phyloP scores from a whole-genome alignment of 139 green algal species.

The Edaphochlamys debaryana region DNA sequence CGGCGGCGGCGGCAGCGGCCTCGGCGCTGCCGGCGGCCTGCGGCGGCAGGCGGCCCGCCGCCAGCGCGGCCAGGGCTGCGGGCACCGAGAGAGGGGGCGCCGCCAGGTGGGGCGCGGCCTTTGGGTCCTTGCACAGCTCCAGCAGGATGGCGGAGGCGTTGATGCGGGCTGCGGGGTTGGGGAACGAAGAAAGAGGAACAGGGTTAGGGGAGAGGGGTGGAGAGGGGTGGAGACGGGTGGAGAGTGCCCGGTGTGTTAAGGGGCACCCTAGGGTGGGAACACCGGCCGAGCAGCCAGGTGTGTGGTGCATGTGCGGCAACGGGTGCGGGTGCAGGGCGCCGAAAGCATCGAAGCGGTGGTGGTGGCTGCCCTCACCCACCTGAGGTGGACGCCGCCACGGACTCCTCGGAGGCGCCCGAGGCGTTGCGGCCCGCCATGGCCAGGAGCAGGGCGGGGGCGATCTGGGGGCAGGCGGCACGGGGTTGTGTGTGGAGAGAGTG shows the following conservation, averaged over 20 bases:
- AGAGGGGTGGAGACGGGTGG: too few species aligned
- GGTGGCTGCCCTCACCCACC: too few species aligned
- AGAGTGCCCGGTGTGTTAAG: too few species aligned
- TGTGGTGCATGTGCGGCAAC: too few species aligned
- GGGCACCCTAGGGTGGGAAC: too few species aligned
- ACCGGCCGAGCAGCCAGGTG: too few species aligned
- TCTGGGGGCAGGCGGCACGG: too few species aligned
- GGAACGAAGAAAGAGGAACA: too few species aligned
- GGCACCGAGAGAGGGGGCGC: not conserved
- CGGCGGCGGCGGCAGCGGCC: not conserved
- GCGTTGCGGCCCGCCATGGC: not conserved
- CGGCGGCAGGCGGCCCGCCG: conserved; percentile 6
- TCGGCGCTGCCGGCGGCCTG: not conserved
- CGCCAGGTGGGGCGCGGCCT: not conserved
- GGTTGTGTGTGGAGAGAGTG: too few species aligned
- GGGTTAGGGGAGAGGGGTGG: too few species aligned
- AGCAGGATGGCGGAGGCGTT: conserved; percentile 25
- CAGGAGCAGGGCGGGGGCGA: not conserved
- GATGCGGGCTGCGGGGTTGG: not conserved
- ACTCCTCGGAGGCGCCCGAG: not conserved
- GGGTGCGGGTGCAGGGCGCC: too few species aligned
- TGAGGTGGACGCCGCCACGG: not conserved
- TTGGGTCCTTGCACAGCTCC: conserved; percentile 32
- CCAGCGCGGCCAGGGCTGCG: conserved; percentile 6
- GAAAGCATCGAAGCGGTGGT: too few species aligned